phyloP scores from a whole-genome alignment of 2,329 filamentous ascomycete genomes.

The Arthrobotrys entomopaga region DNA sequence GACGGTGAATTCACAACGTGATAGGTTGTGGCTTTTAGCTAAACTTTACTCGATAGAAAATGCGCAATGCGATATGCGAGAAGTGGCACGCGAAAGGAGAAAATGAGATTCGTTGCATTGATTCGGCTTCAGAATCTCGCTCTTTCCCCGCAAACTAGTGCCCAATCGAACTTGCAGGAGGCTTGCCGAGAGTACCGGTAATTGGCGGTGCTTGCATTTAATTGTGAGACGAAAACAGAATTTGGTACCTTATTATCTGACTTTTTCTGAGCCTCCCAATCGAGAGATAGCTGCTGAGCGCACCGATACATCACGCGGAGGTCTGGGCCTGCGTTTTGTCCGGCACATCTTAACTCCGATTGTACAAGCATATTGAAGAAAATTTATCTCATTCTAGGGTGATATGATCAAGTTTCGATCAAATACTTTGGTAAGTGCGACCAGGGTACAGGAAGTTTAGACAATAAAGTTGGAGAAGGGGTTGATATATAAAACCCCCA shows the following conservation, averaged over 20 bases:
- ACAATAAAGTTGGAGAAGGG: no score
- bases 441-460: no score
- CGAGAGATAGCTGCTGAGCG: conserved; percentile 4
- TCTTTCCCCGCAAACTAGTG: conserved; percentile 31
- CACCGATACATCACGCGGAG: conserved; percentile 31
- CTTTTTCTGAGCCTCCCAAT: conserved; percentile 9
- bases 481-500: no score
- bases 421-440: no score
- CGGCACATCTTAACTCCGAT: not conserved
- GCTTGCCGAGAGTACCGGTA: no score
- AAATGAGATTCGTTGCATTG: conserved; percentile 5
- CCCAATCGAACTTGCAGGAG: not conserved
- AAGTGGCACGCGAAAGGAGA: not conserved
- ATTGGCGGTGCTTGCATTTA: no score
- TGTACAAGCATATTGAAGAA: not conserved
- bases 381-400: not conserved
- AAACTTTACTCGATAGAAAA: no score
- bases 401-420: no score
- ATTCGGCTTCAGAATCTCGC: conserved; percentile 5
- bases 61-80: no score
- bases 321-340: not conserved
- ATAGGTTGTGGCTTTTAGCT: conserved; percentile 4
- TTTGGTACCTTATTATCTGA: no score
- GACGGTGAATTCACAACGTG: not conserved
- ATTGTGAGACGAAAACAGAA: conserved; percentile 25